Base-by-base conservation (phyloP, 2,329 filamentous ascomycete genomes). In the Drechslera avenae region DNA sequence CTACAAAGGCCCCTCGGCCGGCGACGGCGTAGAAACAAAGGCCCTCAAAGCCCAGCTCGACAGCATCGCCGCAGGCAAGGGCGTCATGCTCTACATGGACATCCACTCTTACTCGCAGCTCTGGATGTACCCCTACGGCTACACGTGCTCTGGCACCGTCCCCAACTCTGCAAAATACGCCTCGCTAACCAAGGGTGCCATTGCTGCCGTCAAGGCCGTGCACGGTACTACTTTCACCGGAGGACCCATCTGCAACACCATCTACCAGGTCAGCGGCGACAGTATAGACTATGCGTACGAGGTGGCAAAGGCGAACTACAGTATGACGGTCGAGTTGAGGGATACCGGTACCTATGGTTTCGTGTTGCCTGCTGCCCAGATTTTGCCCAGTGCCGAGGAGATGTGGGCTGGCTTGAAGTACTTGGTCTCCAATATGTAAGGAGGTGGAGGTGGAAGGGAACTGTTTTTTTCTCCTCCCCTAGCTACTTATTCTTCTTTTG, bases 51-150 rank as follows among this genome's bases (percentile, higher is more conserved):
- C 75, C 4, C 79, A 80, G 37, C 72, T 82, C 16, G 73, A 76
- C 39, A 62, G 69, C 32, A 63, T 85, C 18, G 72, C 75, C 3
- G 64, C 66, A 2, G 67, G 67, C 13, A 76, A 81, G 53, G 81
- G 83, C 1, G 73, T 87, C 33, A 81, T 83, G 61, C 75, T 86
- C 2, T 88, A 82, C 70, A 81, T 88, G 56, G 86, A 88, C 70
- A 83, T 82, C 65, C 86, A 88, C 72, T 79, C 83, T 0, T 88
- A 86, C 71, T 65, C 59, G 1, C 71, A 73, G 52, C 66, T 72
- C 1, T 54, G 79, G 78, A 82, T 65, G 76, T 81, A 54, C 78
- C 67, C 77, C 1, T 87, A 86, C 61, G 84, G 84, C 30, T 86
- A 85, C 71, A 80, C 79, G 3, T 86, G 83, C 74, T 73, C 71